Percentiles rank a stretch among this genome's conserved stretches.
Evolutionary conservation across 2,329 filamentous ascomycete genomes (phyloP).

Genomic region (Xylaria arbuscula): DNA sequence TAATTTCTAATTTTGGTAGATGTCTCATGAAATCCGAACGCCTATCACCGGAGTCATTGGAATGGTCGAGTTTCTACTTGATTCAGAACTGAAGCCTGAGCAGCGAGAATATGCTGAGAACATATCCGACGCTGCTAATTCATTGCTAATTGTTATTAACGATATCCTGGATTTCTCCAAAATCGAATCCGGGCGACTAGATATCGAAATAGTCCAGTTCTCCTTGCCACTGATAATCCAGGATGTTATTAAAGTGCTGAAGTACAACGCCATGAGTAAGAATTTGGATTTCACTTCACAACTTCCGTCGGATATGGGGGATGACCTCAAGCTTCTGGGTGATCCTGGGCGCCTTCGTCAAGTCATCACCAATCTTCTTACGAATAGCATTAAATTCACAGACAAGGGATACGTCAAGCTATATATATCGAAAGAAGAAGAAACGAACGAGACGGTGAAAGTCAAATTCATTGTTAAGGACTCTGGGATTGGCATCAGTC

Average conservation of each 20-base stretch:
- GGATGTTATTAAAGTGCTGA: slow-evolving; percentile 6
- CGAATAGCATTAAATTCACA: slow-evolving; percentile 11
- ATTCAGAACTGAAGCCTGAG: background rate
- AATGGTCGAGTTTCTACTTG: slow-evolving; percentile 4
- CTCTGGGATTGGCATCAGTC: slow-evolving; percentile 8
- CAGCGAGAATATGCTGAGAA: slow-evolving; percentile 4
- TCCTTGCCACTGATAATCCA: background rate
- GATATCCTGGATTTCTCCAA: slow-evolving; percentile 11
- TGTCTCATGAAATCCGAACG: slow-evolving; percentile 14
- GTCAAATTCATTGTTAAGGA: slow-evolving; percentile 10
- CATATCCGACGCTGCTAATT: slow-evolving; percentile 4
- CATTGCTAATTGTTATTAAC: background rate
- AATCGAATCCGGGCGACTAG: slow-evolving; percentile 7
- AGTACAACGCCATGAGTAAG: background rate
- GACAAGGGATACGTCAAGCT: background rate
- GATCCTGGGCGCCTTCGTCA: slow-evolving; percentile 10
- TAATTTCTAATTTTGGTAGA: slow-evolving; percentile 4
- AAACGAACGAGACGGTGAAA: background rate
- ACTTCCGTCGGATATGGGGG: background rate
- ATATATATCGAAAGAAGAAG: background rate
- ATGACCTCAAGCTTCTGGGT: background rate
- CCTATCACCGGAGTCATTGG: slow-evolving; percentile 8
- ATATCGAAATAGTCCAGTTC: background rate
- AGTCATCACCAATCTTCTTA: background rate
- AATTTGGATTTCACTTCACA: slow-evolving; percentile 3